Evolutionary conservation across 1,139 yeast species (phyloP), one percentile per base, ranked within the genome.

Genomic region (Casaregolazyma suthepensis): DNA sequence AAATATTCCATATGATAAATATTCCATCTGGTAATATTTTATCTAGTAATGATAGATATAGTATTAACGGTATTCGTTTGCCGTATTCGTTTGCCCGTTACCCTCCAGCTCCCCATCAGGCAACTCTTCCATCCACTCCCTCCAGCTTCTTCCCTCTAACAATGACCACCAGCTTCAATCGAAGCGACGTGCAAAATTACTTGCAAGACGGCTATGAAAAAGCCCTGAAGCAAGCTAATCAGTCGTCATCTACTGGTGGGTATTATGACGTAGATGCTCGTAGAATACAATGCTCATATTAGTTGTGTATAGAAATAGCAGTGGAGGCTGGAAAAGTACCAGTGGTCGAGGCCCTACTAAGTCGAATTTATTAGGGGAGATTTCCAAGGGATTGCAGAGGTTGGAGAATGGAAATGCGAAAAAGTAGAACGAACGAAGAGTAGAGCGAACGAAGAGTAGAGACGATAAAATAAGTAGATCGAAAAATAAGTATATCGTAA

Each of bases 141-240:
- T 31, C 13, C 37, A 31, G 13, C 40, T 13, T 2, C 20, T 26
- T 20, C 48, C n/a, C n/a, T n/a, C n/a, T n/a, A 18, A 50, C 37
- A 13, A 50, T 50, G 49, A 38, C 52, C 17, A 23, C 51, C 22
- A 62, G 57, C 43, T 66, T 60, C 60, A 66, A 66, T 54, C 49
- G 59, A 35, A 43, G 47, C 17, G 67, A 61, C 43, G 69, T 63
- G 37, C 59, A 59, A 48, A 60, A 57, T n/a, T 61, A 52, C 47
- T 55, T 66, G 40, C 47, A 46, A 19, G 51, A 55, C 42, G 52
- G 54, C 35, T 63, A 59, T 49, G 56, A 57, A 15, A 52, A 52
- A 43, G 60, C 61, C 5, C 42, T 54, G 15, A 48, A 51, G 23
- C 44, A n/a, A 10, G 23, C 46, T 17, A 12, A 20, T 18, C 23